Conservation (phyloP, 208 protist species). For the Leishmania tarentolae region DNA sequence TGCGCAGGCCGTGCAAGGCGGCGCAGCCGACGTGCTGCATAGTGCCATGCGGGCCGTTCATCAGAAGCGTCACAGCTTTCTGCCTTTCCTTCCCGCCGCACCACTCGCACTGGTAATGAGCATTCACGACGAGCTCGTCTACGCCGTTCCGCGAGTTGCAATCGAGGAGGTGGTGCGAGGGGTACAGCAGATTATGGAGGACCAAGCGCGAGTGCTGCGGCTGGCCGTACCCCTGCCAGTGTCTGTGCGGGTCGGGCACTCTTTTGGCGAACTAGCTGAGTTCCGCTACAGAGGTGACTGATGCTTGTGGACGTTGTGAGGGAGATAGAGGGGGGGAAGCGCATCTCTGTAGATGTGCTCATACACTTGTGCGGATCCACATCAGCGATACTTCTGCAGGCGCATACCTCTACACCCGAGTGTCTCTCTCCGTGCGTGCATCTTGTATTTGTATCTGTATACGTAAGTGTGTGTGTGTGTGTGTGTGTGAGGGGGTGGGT, state of each 20-base stretch:
- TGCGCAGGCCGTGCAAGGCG: constrained; percentile 80
- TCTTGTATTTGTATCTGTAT: not conserved
- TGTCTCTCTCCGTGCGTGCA: not conserved
- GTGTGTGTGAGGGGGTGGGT: too few relatives aligned
- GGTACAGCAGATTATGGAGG: constrained; percentile 61
- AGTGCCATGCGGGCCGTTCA: constrained; percentile 77
- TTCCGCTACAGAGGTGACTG: not conserved
- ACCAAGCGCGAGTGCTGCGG: constrained; percentile 31
- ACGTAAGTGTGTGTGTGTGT: not conserved
- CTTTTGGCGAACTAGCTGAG: constrained; percentile 47
- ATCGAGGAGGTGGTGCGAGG: constrained; percentile 40
- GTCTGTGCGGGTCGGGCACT: constrained; percentile 53
- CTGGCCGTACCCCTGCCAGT: constrained; percentile 68
- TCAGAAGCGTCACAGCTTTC: constrained; percentile 48
- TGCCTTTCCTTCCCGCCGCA: constrained; percentile 57
- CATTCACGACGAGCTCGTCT: constrained; percentile 90
- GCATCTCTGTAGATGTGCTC: not conserved
- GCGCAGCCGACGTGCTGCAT: constrained; percentile 84
- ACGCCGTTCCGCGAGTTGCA: constrained; percentile 48
- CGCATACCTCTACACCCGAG: not conserved
- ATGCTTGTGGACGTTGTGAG: not conserved
- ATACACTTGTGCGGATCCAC: not conserved
- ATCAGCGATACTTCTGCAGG: not conserved
- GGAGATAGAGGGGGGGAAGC: not conserved
- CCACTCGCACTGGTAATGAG: constrained; percentile 61